Evolutionary conservation across 352 stramenopile genomes (phyloP).

Genomic region (Elongisporangium anandrum): DNA sequence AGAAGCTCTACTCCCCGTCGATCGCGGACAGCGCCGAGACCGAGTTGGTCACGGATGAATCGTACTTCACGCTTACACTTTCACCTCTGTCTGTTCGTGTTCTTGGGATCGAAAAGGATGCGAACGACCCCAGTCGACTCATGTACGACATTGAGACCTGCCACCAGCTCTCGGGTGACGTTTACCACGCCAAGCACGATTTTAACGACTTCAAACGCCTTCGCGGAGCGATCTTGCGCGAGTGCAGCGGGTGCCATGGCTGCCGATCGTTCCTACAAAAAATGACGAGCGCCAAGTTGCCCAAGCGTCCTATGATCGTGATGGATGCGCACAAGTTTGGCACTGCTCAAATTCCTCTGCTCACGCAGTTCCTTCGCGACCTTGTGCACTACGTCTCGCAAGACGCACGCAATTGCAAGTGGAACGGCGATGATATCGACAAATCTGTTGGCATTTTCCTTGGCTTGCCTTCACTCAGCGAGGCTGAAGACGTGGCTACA

Average conservation of each 20-base stretch:
- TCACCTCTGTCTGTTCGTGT: not conserved
- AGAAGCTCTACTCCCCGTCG: not conserved
- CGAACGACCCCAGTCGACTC: not conserved
- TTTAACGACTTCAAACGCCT: not conserved
- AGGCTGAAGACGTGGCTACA: slow-evolving; percentile 8
- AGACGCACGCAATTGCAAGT: not conserved
- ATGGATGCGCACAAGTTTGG: not conserved
- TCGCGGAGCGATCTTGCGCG: not conserved
- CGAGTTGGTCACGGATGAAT: slow-evolving; percentile 46
- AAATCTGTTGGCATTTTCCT: not conserved
- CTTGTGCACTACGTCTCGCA: not conserved
- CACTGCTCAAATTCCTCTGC: not conserved
- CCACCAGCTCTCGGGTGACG: not conserved
- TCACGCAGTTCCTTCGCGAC: not conserved
- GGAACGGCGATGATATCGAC: not conserved
- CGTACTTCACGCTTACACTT: slow-evolving; percentile 7
- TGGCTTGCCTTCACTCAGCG: not conserved
- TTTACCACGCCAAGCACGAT: not conserved
- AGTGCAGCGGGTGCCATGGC: not conserved
- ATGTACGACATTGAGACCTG: not conserved
- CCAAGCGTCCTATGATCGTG: not conserved
- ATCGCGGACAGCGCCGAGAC: slow-evolving; percentile 37
- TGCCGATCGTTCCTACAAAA: not conserved
- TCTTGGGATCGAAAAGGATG: not conserved
- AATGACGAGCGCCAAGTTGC: not conserved